A percentile compares a stretch with the other conserved stretches of the same genome.
phyloP scores from a whole-genome alignment of 768 basidiomycete species.

The Lanmaoa pseudosensibilis region DNA sequence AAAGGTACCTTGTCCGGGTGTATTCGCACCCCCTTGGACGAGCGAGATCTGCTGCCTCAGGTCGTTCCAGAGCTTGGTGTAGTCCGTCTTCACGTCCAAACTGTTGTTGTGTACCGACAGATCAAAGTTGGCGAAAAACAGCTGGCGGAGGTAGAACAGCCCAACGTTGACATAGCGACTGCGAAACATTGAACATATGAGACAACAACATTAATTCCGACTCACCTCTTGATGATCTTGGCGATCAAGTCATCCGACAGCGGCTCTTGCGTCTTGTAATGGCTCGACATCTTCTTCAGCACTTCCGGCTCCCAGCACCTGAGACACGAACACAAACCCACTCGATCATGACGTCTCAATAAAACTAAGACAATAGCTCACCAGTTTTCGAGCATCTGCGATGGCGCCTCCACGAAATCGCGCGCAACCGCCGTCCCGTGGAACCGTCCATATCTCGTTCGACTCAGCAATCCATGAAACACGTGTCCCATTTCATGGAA shows the following conservation, averaged over 20 bases:
- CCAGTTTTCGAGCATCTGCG: slow-evolving; percentile 94
- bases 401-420: slow-evolving; percentile 88
- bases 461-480: slow-evolving; percentile 68
- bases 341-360: neutral
- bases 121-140: slow-evolving; percentile 63
- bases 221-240: slow-evolving; percentile 76
- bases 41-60: slow-evolving; percentile 69
- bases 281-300: slow-evolving; percentile 72
- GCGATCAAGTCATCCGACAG: slow-evolving; percentile 68
- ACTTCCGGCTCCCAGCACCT: slow-evolving; percentile 85
- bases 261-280: slow-evolving; percentile 72
- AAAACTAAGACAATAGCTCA: slow-evolving; percentile 23
- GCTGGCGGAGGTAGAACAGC: slow-evolving; percentile 64
- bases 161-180: slow-evolving; percentile 82
- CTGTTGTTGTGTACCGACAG: slow-evolving; percentile 26
- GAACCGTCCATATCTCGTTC: slow-evolving; percentile 72
- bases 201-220: neutral
- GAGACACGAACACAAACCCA: neutral
- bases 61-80: slow-evolving; percentile 77
- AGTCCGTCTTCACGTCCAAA: slow-evolving; percentile 59
- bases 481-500: slow-evolving; percentile 90
- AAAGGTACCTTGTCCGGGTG: slow-evolving; percentile 73
- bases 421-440: slow-evolving; percentile 80
- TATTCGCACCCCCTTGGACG: slow-evolving; percentile 55
- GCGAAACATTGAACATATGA: neutral